Percentiles rank a stretch among this genome's conserved stretches.
Conservation (phyloP, 78 protist species). For the Guillardia theta region DNA sequence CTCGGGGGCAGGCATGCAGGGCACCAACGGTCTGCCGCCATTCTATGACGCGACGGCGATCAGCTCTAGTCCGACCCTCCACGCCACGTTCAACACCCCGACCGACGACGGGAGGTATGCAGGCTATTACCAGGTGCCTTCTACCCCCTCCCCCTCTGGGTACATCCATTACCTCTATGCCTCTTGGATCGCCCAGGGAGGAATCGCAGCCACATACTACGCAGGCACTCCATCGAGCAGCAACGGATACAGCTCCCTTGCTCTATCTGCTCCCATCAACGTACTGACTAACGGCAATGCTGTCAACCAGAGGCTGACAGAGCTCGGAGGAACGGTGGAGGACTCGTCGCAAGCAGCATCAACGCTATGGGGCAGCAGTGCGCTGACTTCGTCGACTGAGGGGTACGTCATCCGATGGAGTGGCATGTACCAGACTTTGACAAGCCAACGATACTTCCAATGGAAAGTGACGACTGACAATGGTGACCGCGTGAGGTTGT, state of each 20-base stretch:
- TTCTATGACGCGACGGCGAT: not conserved
- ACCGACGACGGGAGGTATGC: slow-evolving; percentile 31
- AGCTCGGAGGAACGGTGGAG: too few relatives aligned
- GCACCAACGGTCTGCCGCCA: slow-evolving; percentile 9
- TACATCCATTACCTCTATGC: slow-evolving; percentile 12
- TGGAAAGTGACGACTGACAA: not conserved
- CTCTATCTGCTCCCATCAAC: not conserved
- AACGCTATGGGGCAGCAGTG: not conserved
- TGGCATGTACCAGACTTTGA: not conserved
- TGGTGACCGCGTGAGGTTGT: slow-evolving; percentile 14
- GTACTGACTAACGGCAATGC: not conserved
- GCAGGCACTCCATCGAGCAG: not conserved
- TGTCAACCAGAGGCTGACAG: not conserved
- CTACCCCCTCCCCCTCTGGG: not conserved
- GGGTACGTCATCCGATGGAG: not conserved
- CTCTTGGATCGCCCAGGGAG: not conserved
- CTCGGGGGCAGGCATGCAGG: slow-evolving; percentile 28
- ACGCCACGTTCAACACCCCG: slow-evolving; percentile 30
- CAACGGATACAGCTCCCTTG: not conserved
- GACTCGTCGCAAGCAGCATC: too few relatives aligned
- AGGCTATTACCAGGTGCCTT: slow-evolving; percentile 38
- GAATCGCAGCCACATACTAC: slow-evolving; percentile 3
- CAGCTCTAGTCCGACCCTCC: slow-evolving; percentile 23
- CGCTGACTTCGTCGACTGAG: not conserved
- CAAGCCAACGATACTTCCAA: not conserved